Evolutionary conservation across 2,329 filamentous ascomycete genomes (phyloP), one percentile per base, ranked within the genome.

Genomic region (Ascochyta viciae-villosae): DNA sequence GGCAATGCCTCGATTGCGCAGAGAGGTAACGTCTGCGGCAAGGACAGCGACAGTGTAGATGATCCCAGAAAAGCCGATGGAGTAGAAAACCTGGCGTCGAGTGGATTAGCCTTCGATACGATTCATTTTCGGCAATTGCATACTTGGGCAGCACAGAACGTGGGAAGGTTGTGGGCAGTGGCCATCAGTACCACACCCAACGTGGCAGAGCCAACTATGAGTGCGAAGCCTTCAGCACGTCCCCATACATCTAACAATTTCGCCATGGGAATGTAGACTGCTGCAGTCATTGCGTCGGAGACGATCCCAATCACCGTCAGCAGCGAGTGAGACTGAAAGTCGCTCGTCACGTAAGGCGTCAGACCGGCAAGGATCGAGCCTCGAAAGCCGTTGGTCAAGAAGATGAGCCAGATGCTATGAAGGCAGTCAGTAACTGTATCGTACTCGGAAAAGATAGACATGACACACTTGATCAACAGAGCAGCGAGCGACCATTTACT

Each of bases 31-130:
- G 61, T 89, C 86, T 49, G 80, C 85, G 34, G 88, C 76, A 56
- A 89, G 79, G 61, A 88, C 83, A 68, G 87, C 84, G 22, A 87
- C 78, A 2, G 88, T 77, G n/a, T 88, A 75, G 27, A 85, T 77
- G 33, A 87, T 78, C 63, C 81, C 80, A 13, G 85, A 87, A 67
- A 86, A 87, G 35, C 86, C 86, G 39, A 88, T 78, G 34, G 60
- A 85, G 70, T 87, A 88, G 39, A 88, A 61, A 6, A 61, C 53
- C 45, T 47, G 27, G 27, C 27, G 12, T 4, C 6, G 8, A 29
- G 19, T 29, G 8, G 12, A 10, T 29, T 10, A 10, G 8, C 27
- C 9, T 29, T 4, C 12, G 9, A 10, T 12, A 10, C 9, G 12
- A 8, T 4, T 3, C 27, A 10, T 10, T 10, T 29, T 29, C 9